Percentiles rank a stretch among this genome's conserved stretches.
phyloP scores from a whole-genome alignment of 768 basidiomycete species.

The Agrocybe pediades region DNA sequence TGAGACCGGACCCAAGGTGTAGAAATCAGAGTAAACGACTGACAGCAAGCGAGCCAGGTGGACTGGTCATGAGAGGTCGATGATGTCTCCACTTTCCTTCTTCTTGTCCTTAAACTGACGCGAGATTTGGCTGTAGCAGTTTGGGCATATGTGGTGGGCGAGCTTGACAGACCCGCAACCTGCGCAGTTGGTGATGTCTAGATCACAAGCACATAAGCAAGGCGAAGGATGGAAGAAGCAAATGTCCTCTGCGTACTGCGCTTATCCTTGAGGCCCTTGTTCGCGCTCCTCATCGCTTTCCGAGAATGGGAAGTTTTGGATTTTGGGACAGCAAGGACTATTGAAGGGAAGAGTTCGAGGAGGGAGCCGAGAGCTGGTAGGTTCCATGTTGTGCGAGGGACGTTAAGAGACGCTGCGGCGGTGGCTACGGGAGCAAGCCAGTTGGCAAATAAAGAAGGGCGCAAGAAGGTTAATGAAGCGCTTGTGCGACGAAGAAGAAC shows the following conservation, averaged over 20 bases:
- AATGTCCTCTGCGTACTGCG: conserved; percentile 56
- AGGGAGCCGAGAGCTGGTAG: conserved; percentile 43
- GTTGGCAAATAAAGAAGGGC: conserved; percentile 18
- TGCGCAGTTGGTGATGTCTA: conserved; percentile 91
- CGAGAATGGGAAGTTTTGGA: conserved; percentile 91
- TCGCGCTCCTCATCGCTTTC: conserved; percentile 93
- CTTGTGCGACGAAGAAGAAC: conserved; percentile 26
- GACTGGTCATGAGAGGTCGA: conserved; percentile 37
- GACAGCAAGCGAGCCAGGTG: neutral
- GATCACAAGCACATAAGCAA: conserved; percentile 9
- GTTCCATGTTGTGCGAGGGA: conserved; percentile 30
- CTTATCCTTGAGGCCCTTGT: conserved; percentile 95
- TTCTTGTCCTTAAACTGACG: conserved; percentile 62
- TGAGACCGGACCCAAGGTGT: neutral
- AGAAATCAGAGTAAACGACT: neutral
- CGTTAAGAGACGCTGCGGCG: conserved; percentile 14
- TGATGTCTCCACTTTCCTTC: conserved; percentile 28
- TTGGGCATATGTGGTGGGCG: conserved; percentile 83
- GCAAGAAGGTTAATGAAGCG: conserved; percentile 19
- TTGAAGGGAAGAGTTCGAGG: conserved; percentile 80
- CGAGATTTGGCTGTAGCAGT: conserved; percentile 74
- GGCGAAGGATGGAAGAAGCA: neutral
- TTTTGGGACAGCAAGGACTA: conserved; percentile 92
- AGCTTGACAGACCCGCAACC: conserved; percentile 88
- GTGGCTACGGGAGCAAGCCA: conserved; percentile 21